These are phyloP conservation scores for Lasiodiplodia sp. DNA, from an alignment of 2,329 filamentous ascomycete genomes.

Conservation along the genomic window DNA sequence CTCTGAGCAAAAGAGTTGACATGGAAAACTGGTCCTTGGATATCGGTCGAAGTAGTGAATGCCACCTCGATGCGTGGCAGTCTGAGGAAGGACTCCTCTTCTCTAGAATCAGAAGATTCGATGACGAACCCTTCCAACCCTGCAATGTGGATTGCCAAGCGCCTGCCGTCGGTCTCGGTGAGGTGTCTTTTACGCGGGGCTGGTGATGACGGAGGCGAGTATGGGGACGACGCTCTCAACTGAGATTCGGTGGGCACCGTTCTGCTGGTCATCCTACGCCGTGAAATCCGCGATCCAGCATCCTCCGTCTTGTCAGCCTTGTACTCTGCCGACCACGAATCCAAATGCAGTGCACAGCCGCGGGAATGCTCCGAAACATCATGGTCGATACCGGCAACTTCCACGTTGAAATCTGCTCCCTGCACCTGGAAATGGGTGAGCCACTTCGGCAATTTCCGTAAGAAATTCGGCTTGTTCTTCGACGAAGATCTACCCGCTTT, in stretches of 20 bases:
- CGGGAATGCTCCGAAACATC: constrained; percentile 82
- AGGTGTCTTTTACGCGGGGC: constrained; percentile 61
- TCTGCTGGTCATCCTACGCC: constrained; percentile 76
- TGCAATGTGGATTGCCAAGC: constrained; percentile 79
- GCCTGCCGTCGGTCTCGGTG: constrained; percentile 74
- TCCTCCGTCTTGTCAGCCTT: constrained; percentile 78
- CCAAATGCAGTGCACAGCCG: constrained; percentile 84
- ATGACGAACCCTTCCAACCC: constrained; percentile 91
- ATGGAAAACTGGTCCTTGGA: constrained; percentile 86
- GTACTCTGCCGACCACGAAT: constrained; percentile 89
- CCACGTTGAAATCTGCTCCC: constrained; percentile 86
- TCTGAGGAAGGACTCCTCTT: constrained; percentile 83
- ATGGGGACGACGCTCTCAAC: constrained; percentile 59
- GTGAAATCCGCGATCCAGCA: constrained; percentile 62
- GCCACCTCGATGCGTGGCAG: constrained; percentile 88
- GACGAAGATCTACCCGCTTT: constrained; percentile 47
- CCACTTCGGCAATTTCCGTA: constrained; percentile 84
- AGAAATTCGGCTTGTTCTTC: constrained; percentile 66
- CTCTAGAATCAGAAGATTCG: constrained; percentile 83
- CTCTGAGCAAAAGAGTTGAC: constrained; percentile 82
- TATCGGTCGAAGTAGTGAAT: constrained; percentile 83
- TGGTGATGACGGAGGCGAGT: constrained; percentile 50
- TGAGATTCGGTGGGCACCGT: constrained; percentile 67
- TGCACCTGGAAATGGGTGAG: constrained; percentile 83
- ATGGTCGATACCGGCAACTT: constrained; percentile 87